Evolutionary conservation across 331 rosid genomes (phyloP).

Genomic region (Acacia concinna): DNA sequence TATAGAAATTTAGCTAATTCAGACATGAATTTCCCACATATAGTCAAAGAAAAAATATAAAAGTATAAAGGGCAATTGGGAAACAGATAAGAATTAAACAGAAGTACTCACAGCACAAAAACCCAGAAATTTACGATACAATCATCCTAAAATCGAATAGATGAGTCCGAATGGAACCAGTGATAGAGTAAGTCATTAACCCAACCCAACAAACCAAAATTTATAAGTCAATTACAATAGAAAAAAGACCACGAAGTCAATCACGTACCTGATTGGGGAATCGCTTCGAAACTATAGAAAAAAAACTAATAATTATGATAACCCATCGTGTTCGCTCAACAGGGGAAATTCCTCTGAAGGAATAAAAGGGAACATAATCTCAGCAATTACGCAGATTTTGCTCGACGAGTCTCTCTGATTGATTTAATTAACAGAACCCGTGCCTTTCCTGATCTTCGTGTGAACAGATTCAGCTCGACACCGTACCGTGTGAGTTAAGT

Average conservation of each 20-base stretch:
- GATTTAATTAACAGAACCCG: neutral
- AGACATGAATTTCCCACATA: neutral
- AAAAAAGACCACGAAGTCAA: conserved; percentile 29
- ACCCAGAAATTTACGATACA: neutral
- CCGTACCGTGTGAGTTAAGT: neutral
- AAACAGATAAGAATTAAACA: neutral
- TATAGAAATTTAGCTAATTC: neutral
- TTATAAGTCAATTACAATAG: neutral
- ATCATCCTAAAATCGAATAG: neutral
- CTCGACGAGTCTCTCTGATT: neutral
- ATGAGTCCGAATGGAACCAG: neutral
- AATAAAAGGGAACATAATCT: conserved; percentile 3
- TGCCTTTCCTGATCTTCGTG: neutral
- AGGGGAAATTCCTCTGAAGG: neutral
- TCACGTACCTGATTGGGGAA: conserved; percentile 9
- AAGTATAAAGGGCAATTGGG: neutral
- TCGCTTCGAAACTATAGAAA: conserved; percentile 23
- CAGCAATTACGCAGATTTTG: neutral
- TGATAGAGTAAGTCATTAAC: neutral
- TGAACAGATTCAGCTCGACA: neutral
- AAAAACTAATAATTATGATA: neutral
- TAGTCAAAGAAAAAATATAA: neutral
- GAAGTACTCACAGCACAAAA: conserved; percentile 6
- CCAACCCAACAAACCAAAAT: conserved; percentile 2
- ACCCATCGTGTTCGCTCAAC: neutral